Conservation (phyloP, 805 yeast species). For the Tetrapisispora phaffii region DNA sequence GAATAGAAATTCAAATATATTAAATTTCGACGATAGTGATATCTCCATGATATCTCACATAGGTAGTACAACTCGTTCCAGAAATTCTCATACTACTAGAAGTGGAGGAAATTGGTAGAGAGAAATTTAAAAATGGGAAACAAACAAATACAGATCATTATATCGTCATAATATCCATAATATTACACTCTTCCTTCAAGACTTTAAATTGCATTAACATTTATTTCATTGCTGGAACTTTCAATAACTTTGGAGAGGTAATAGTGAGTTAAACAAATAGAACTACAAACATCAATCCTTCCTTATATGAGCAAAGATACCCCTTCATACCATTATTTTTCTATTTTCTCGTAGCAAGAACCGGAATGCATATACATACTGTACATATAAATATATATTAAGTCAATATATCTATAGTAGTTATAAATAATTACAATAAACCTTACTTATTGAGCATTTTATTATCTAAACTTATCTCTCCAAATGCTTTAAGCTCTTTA, state of each 20-base stretch:
- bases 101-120: conserved; percentile 25
- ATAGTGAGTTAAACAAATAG: no score
- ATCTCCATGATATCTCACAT: conserved; percentile 31
- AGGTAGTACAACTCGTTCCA: conserved; percentile 11
- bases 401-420: neutral
- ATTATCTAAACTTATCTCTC: neutral
- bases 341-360: neutral
- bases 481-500: neutral
- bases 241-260: no score
- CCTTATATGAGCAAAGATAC: conserved; percentile 1
- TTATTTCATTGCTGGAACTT: no score
- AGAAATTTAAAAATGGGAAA: neutral
- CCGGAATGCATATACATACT: neutral
- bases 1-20: conserved; percentile 13
- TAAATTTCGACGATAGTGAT: conserved; percentile 27
- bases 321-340: neutral
- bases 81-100: conserved; percentile 24
- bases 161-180: no score
- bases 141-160: neutral
- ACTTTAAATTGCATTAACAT: neutral
- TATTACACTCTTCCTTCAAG: no score
- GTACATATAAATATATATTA: neutral
- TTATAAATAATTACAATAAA: neutral
- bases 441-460: neutral
- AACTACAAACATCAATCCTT: no score